Evolutionary conservation across 1,284 basidiomycete species (phyloP), one percentile per base, ranked within the genome.

Genomic region (Tremellales sp.): DNA sequence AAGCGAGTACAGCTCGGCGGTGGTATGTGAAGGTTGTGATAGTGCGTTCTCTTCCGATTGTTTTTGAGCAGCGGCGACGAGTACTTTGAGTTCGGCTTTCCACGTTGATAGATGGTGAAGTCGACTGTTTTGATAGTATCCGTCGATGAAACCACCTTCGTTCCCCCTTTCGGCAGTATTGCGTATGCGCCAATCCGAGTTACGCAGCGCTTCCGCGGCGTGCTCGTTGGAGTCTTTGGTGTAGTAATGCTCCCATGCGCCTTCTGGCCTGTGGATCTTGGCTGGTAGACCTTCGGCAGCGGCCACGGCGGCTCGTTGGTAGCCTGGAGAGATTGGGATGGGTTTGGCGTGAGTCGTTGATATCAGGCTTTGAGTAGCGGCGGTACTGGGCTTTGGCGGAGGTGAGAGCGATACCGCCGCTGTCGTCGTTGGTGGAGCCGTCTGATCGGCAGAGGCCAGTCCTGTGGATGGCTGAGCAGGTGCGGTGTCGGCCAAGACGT

Each of bases 61-160:
- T 60, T 82, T 82, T 62, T 84, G 86, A 1, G 86, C 89, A 68
- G 88, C 83, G 24, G 82, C 78, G 3, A 97, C 88, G 13, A 97
- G 80, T 15, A 80, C 78, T 62, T 85, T 85, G 40, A 97, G 78
- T 64, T 96, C 90, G 0, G 87, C 81, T 71, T 98, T 98, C 89
- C 90, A 96, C 0, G 83, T 87, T 15, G 89, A 86, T 15, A 98
- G 75, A 65, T 94, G 87, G 62, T 98, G 94, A 12, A 39, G 19
- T 17, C 94, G 82, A 3, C 89, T 93, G 67, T 96, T 87, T 69
- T 86, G 85, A 75, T 93, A 97, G 67, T 86, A 98, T 1, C 82
- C 84, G 49, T 89, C 84, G 49, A 97, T 85, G 67, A 96, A 98
- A 55, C 84, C 86, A 0, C 86, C 81, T 21, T 75, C 76, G 11